Percentiles rank a stretch among this genome's conserved stretches.
Conservation (phyloP, 441 rosid species). For the Gossypium aridum region DNA sequence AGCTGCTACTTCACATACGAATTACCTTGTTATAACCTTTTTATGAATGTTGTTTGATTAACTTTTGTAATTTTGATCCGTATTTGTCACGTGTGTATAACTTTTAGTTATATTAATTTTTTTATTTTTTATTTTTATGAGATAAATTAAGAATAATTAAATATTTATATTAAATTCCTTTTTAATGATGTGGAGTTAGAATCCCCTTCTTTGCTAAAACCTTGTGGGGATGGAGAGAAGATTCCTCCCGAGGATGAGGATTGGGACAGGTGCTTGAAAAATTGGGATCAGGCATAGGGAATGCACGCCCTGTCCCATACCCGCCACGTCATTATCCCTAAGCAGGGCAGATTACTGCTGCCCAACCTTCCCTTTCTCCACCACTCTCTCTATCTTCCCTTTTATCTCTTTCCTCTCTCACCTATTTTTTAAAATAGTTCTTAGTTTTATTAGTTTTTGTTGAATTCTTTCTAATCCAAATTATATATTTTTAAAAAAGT, state of each 20-base stretch:
- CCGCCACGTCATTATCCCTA: neutral
- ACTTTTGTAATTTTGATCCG: neutral
- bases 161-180: neutral
- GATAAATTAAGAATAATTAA: neutral
- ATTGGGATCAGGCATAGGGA: neutral
- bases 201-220: neutral
- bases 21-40: neutral
- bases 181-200: neutral
- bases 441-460: too few relatives aligned
- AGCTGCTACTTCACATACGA: neutral
- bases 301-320: neutral
- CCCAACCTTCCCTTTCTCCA: neutral
- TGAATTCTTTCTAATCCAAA: too few relatives aligned
- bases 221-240: neutral
- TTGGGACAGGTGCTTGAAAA: neutral
- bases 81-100: neutral
- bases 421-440: too few relatives aligned
- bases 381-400: too few relatives aligned
- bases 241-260: neutral
- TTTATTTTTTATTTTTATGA: neutral
- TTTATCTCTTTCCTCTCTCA: too few relatives aligned
- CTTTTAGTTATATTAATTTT: neutral
- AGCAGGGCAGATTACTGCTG: neutral
- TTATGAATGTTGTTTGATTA: neutral
- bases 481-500: too few relatives aligned